Base-by-base conservation (phyloP, 1,284 basidiomycete species). In the Cutaneotrichosporon arboriforme region DNA sequence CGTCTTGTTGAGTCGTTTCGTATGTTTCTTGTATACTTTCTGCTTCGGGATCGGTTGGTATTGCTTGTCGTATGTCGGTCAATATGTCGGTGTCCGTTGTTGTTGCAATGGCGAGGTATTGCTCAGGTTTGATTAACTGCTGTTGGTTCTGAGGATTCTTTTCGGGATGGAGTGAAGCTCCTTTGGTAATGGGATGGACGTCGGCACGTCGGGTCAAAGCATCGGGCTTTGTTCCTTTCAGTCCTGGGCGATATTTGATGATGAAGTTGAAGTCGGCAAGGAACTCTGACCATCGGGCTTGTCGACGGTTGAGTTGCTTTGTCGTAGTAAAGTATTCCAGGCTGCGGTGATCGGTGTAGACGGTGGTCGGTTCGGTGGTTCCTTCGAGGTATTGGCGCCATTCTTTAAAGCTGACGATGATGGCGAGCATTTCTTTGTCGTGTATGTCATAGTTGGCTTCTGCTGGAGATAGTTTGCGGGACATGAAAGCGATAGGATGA, bases 401-500 rank as follows among this genome's bases (percentile, higher is more conserved):
- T 42, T 71, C 60, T 26, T 69, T 22, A 2, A 81, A 62, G 0
- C 73, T 67, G 22, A 64, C 37, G 3, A 80, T 69, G 10, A 81
- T 77, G 0, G 76, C 76, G 0, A 81, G 52, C 47, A 82, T 55
- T 67, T 83, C 80, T 54, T 76, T 72, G 58, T 83, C 77, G 10
- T 77, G 73, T 23, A 78, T 77, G 17, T 77, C 69, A 59, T 81
- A 81, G 57, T 81, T 81, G 46, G 64, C 46, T 63, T 81, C 74
- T 0, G 75, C 59, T 0, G 67, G 47, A 8, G 18, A 50, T 44
- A 78, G 55, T 13, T 62, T 68, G 1, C 64, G 55, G 8, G 74
- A 77, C 23, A 68, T 59, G 60, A 75, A 77, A 0, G 64, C 70
- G 2, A 77, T 58, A 7, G 76, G 76, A 31, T 74, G 69, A 42